These are phyloP conservation scores for Paxillus rubicundulus DNA, from an alignment of 768 basidiomycete genomes.

Conservation along the genomic window DNA sequence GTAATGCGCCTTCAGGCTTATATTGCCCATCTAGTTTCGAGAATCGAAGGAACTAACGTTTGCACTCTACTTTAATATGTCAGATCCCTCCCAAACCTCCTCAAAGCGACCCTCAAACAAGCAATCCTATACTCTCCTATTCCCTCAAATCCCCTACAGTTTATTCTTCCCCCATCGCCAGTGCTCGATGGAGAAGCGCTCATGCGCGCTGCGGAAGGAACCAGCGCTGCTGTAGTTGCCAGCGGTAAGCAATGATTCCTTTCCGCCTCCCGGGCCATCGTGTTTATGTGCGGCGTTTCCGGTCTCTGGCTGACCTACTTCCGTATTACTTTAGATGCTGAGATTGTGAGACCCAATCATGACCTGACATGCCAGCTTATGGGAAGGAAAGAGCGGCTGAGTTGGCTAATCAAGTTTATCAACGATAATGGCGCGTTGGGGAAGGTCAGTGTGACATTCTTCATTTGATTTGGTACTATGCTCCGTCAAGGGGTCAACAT, in stretches of 20 bases:
- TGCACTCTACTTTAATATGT: slow-evolving; percentile 36
- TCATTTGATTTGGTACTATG: not conserved
- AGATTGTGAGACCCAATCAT: slow-evolving; percentile 70
- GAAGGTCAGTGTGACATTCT: slow-evolving; percentile 48
- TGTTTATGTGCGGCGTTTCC: not conserved
- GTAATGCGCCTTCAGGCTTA: slow-evolving; percentile 17
- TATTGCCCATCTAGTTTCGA: not conserved
- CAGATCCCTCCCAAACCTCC: slow-evolving; percentile 59
- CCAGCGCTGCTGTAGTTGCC: slow-evolving; percentile 65
- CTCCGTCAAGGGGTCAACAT: not conserved
- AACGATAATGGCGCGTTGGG: slow-evolving; percentile 78
- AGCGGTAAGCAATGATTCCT: slow-evolving; percentile 51
- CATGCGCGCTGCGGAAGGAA: slow-evolving; percentile 76
- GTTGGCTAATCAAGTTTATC: slow-evolving; percentile 86
- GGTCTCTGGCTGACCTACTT: not conserved
- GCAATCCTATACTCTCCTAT: slow-evolving; percentile 76
- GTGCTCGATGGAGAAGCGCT: slow-evolving; percentile 75
- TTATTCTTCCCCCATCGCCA: slow-evolving; percentile 66
- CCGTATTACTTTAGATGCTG: slow-evolving; percentile 43
- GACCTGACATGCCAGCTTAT: slow-evolving; percentile 79
- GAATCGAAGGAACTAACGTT: not conserved
- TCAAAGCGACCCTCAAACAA: slow-evolving; percentile 80
- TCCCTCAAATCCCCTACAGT: slow-evolving; percentile 75
- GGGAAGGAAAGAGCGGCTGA: slow-evolving; percentile 70
- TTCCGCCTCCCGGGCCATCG: not conserved